Base-by-base conservation (phyloP, 2,329 filamentous ascomycete species). In the Ilyonectria mors-panacis region DNA sequence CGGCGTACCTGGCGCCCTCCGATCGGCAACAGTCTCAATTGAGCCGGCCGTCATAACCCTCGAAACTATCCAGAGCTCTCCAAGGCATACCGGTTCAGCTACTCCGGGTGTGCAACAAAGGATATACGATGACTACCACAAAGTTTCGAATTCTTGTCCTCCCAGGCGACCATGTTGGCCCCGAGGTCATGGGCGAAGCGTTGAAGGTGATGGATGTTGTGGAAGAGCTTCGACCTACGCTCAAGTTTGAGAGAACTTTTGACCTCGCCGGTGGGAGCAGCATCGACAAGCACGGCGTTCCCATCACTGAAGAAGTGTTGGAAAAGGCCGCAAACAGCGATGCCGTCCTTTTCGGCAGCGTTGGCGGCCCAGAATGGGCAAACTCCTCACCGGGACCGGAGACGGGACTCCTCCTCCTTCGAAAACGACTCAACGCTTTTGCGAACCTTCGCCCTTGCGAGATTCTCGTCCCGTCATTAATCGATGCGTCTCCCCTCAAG, bases 401-500 rank as follows among this genome's bases (percentile, higher is more conserved):
- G 65, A 80, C 80, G n/a, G 84, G 82, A 2, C 73, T 84, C 28
- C 72, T 85, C 33, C 77, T 78, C 51, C 79, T 85, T 15, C 77
- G 84, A 19, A 77, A 79, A 17, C 70, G 71, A 2, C 76, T 85
- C 35, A 78, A 85, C 57, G 84, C 84, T 7, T 87, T 86, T 66
- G 85, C 85, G 51, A 87, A 87, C 66, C 72, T 87, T 23, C 80
- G 85, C 0, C 85, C 85, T 0, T 86, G 85, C 70, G 81, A 82
- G 48, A 80, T 84, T 53, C 81, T 85, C 21, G 82, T 82, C 1
- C 81, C 81, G 1, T 82, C 83, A 2, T 73, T 82, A 0, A 76
- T 81, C 15, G 77, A 78, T 7, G 75, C 80, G 17, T 83, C 81
- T 1, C 84, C 85, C 1, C 79, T 87, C 65, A 86, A 85, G 67